Percentiles rank a stretch among this genome's conserved stretches.
Conservation (phyloP, 352 stramenopile genomes). For the Globisporangium splendens region DNA sequence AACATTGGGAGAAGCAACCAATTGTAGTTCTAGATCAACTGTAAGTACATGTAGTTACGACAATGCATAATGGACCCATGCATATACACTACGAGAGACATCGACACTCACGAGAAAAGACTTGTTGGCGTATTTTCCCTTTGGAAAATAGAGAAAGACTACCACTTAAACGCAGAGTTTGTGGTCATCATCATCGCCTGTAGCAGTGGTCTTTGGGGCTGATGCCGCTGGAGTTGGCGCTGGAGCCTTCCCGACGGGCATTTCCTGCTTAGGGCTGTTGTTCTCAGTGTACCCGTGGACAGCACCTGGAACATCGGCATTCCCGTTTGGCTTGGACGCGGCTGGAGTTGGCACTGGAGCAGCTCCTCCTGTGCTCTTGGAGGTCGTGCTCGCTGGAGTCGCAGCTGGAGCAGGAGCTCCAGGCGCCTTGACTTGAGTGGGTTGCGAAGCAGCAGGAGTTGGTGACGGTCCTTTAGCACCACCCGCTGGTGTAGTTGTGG, state of each 20-base stretch:
- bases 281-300: conserved; percentile 10
- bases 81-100: no score
- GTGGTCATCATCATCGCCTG: conserved; percentile 6
- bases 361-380: background rate
- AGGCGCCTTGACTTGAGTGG: no score
- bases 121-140: no score
- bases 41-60: no score
- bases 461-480: background rate
- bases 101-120: no score
- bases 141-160: background rate
- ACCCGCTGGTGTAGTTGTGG: background rate
- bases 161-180: conserved; percentile 11
- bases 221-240: conserved; percentile 10
- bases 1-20: no score
- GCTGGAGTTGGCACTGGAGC: conserved; percentile 4
- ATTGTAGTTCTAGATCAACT: no score
- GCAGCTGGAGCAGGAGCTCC: conserved; percentile 3
- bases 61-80: no score
- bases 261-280: conserved; percentile 7
- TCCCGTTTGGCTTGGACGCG: conserved; percentile 5
- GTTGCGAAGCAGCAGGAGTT: no score
- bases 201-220: conserved; percentile 5
- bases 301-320: conserved; percentile 7
- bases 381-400: background rate
- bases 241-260: background rate